Base-by-base conservation (phyloP, 495 filamentous ascomycete species). In the Bryoglossum gracile region DNA sequence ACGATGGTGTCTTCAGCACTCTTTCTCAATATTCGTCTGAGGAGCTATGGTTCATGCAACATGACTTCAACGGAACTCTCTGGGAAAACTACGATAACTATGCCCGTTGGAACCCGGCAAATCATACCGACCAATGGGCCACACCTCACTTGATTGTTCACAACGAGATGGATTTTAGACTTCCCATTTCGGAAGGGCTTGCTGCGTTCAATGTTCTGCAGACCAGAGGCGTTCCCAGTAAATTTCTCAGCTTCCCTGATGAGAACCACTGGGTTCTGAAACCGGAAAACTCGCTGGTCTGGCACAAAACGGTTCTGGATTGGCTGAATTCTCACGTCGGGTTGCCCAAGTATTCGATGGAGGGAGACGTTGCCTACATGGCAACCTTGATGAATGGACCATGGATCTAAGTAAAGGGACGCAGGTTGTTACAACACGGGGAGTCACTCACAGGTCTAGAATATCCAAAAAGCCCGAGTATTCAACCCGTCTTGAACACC, bases 161-260 rank as follows among this genome's bases (percentile, higher is more conserved):
- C 67, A 89, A 80, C 60, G 88, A 91, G 55, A 73, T 92, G 18
- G 91, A 97, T 64, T 96, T 94, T 63, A 77, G 91, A 11, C 65
- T 96, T 22, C 84, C 88, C 0, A 80, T 95, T 32, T 72, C 70
- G 0, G 89, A 95, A 62, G n/a, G n/a, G n/a, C n/a, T n/a, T n/a
- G n/a, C n/a, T 30, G 26, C 84, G 18, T 95, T 95, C 64, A 91
- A 95, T 53, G 80, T 89, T 10, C 69, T 95, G 35, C 91, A 97
- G 67, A 76, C 70, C 4, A 69, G 72, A 45, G 78, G 76, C 18
- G 69, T 87, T 1, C 81, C 84, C 19, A 90, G 84, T 58, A 75
- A 73, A 60, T 71, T 87, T 58, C 60, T 97, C 51, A 86, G 80
- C 8, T 96, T 95, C 63, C 87, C 88, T 0, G 88, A 96, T 62